These are phyloP conservation scores for Acanthochlamys bracteata DNA, from an alignment of 106 monocot species.

Conservation along the genomic window DNA sequence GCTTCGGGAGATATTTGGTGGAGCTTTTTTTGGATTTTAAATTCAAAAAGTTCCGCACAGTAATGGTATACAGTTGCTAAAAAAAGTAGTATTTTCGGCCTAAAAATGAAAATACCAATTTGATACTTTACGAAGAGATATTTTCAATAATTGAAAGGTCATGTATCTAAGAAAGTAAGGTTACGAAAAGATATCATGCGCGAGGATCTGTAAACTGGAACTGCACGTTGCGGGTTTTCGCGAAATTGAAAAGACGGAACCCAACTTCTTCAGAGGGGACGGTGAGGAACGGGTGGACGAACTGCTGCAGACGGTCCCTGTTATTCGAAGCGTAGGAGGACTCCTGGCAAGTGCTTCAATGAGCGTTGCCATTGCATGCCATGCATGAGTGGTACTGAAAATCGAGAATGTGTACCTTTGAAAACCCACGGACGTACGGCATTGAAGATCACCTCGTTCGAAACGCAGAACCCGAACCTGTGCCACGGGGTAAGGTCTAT, in stretches of 20 bases:
- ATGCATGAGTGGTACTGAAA: conserved; percentile 22
- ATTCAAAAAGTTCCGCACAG: too few species aligned
- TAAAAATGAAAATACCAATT: too few species aligned
- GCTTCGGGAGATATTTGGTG: too few species aligned
- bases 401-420: conserved; percentile 43
- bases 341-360: conserved; percentile 39
- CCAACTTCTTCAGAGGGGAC: conserved; percentile 29
- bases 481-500: conserved; percentile 64
- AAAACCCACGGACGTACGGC: conserved; percentile 11
- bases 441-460: conserved; percentile 39
- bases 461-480: conserved; percentile 53
- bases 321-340: conserved; percentile 34
- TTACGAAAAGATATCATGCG: too few species aligned
- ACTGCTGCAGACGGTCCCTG: conserved; percentile 12
- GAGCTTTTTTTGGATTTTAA: too few species aligned
- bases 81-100: too few species aligned
- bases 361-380: conserved; percentile 66
- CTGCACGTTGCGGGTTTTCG: conserved; percentile 27
- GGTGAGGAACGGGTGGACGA: conserved; percentile 23
- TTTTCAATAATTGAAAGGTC: too few species aligned
- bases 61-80: too few species aligned
- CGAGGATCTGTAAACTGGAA: conserved; percentile 44
- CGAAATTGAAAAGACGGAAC: conserved; percentile 34
- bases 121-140: too few species aligned
- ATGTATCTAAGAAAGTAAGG: too few species aligned